Percentiles rank a stretch among this genome's conserved stretches.
Conservation (phyloP, 257 asterid genomes). For the Jacaranda mimosifolia region DNA sequence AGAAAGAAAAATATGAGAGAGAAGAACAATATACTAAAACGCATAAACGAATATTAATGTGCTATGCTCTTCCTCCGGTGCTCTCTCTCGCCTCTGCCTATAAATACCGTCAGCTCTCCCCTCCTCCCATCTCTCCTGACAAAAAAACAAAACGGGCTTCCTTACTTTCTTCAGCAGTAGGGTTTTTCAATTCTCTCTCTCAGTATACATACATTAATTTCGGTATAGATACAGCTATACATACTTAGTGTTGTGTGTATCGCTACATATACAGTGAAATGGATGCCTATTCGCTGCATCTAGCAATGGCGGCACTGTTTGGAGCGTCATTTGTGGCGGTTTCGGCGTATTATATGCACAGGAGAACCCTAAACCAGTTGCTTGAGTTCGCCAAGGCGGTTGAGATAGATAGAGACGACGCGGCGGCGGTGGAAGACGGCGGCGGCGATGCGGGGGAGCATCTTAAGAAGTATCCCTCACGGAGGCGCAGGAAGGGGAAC, state of each 20-base stretch:
- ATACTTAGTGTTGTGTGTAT: conserved; percentile 1
- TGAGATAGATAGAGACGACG: conserved; percentile 64
- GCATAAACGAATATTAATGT: conserved; percentile 53
- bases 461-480: conserved; percentile 50
- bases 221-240: conserved; percentile 7
- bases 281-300: conserved; percentile 79
- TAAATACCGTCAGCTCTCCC: conserved; percentile 51
- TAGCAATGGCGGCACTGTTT: conserved; percentile 92
- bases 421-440: conserved; percentile 43
- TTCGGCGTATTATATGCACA: conserved; percentile 92
- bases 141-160: conserved; percentile 29
- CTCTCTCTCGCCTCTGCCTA: conserved; percentile 37
- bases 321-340: conserved; percentile 94
- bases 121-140: conserved; percentile 32
- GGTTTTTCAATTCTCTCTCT: conserved; percentile 48
- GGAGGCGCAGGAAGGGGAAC: conserved; percentile 62
- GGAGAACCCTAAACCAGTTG: conserved; percentile 84
- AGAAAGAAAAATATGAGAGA: neutral
- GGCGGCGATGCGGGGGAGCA: conserved; percentile 58
- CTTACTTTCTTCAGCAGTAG: conserved; percentile 45
- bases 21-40: conserved; percentile 12
- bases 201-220: neutral
- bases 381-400: conserved; percentile 78
- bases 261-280: conserved; percentile 38
- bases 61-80: conserved; percentile 28